Conservation (phyloP, 1,284 basidiomycete species). For the Papiliotrema flavescens region DNA sequence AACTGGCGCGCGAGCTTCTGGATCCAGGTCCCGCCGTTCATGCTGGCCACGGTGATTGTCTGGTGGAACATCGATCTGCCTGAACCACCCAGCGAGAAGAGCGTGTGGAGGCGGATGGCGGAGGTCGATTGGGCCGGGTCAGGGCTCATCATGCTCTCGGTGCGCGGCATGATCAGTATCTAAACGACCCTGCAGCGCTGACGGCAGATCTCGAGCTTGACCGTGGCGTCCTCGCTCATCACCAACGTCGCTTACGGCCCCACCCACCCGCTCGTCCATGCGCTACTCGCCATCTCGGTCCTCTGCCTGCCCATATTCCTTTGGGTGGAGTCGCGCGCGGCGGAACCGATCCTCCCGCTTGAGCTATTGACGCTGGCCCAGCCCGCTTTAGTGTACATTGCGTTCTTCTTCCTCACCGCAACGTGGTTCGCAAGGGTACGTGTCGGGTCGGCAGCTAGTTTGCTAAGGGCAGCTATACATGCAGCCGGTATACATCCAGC, state of each 20-base stretch:
- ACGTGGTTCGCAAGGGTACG: not conserved
- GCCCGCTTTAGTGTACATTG: slow-evolving; percentile 7
- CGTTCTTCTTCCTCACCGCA: slow-evolving; percentile 6
- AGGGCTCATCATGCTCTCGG: slow-evolving; percentile 21
- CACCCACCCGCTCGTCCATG: not conserved
- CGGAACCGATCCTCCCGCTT: slow-evolving; percentile 16
- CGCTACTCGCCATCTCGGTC: not conserved
- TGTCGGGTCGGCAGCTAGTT: too few species aligned
- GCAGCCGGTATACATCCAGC: too few species aligned
- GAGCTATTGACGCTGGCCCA: slow-evolving; percentile 7
- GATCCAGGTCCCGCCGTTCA: slow-evolving; percentile 26
- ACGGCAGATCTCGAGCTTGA: not conserved
- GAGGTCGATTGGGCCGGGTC: slow-evolving; percentile 33
- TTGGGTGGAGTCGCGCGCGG: slow-evolving; percentile 9
- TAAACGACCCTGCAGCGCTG: not conserved
- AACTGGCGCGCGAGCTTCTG: slow-evolving; percentile 34
- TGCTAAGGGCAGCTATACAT: too few species aligned
- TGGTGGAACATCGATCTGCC: slow-evolving; percentile 27
- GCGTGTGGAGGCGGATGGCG: slow-evolving; percentile 21
- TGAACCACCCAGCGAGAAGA: not conserved
- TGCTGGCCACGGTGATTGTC: slow-evolving; percentile 18
- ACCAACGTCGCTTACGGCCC: not conserved
- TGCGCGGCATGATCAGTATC: too few species aligned
- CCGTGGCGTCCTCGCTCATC: slow-evolving; percentile 11
- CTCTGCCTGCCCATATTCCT: slow-evolving; percentile 6